phyloP scores from a whole-genome alignment of 495 filamentous ascomycete genomes.

The Xylaria acuta region DNA sequence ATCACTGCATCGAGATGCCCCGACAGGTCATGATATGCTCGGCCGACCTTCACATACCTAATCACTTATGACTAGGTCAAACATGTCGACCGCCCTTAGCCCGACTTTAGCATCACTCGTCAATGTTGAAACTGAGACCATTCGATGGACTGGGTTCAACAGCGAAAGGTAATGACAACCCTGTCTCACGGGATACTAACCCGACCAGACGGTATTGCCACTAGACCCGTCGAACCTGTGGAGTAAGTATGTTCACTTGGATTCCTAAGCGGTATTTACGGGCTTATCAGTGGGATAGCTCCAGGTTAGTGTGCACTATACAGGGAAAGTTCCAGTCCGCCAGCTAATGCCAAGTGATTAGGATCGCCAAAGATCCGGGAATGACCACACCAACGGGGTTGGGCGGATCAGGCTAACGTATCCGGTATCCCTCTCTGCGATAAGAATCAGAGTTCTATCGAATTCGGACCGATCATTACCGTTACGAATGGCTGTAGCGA shows the following conservation, averaged over 20 bases:
- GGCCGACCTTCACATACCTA: not conserved
- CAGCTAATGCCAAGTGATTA: slow-evolving; percentile 6
- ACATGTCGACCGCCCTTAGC: not conserved
- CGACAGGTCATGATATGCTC: not conserved
- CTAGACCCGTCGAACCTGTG: not conserved
- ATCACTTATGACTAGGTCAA: not conserved
- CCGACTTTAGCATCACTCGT: not conserved
- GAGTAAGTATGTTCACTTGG: slow-evolving; percentile 2
- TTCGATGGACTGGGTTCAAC: not conserved
- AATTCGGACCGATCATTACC: not conserved
- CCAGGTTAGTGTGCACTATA: not conserved
- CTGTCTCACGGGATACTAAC: not conserved
- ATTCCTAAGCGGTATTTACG: not conserved
- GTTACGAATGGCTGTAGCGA: not conserved
- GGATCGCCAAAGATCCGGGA: not conserved
- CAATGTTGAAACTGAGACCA: not conserved
- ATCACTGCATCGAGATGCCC: not conserved
- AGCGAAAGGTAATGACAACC: not conserved
- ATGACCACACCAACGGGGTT: not conserved
- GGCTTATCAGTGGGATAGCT: not conserved
- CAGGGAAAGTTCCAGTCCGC: not conserved
- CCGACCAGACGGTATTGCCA: not conserved
- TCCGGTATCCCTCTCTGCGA: not conserved
- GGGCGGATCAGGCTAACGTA: not conserved
- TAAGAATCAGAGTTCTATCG: not conserved